A percentile compares a stretch with the other conserved stretches of the same genome.
These are phyloP conservation scores for Pseudonitzschia multistriata DNA, from an alignment of 108 stramenopile species.

Conservation along the genomic window DNA sequence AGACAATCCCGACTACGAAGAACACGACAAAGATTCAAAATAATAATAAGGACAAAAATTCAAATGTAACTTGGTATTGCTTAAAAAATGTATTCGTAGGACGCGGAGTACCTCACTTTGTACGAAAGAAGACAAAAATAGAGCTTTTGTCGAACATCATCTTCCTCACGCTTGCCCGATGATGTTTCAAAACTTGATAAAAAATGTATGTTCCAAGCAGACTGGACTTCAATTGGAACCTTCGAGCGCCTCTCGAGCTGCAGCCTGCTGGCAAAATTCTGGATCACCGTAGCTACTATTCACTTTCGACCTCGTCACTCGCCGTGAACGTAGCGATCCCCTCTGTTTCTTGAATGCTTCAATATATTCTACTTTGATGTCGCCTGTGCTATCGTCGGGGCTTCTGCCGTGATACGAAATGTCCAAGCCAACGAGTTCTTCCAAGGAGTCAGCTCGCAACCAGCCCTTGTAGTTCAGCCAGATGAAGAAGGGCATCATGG, in stretches of 20 bases:
- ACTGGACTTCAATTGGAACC: neutral
- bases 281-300: constrained; percentile 15
- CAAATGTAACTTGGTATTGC: neutral
- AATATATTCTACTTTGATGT: constrained; percentile 46
- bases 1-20: constrained; percentile 85
- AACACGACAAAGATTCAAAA: constrained; percentile 38
- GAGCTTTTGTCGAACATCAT: neutral
- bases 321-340: constrained; percentile 17
- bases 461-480: constrained; percentile 69
- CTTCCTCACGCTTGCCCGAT: neutral
- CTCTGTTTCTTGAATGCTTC: constrained; percentile 46
- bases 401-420: constrained; percentile 53
- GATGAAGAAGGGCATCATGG: constrained; percentile 68
- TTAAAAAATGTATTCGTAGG: neutral
- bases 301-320: neutral
- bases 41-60: constrained; percentile 1
- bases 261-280: constrained; percentile 17
- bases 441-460: constrained; percentile 72
- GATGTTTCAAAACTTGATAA: neutral
- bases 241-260: constrained; percentile 24
- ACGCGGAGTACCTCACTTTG: no score
- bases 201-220: neutral
- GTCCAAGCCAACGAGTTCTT: constrained; percentile 76
- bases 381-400: constrained; percentile 25
- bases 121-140: neutral